Evolutionary conservation across 2,329 filamentous ascomycete species (phyloP), one percentile per base, ranked within the genome.

Genomic region (Diaporthe longicolla): DNA sequence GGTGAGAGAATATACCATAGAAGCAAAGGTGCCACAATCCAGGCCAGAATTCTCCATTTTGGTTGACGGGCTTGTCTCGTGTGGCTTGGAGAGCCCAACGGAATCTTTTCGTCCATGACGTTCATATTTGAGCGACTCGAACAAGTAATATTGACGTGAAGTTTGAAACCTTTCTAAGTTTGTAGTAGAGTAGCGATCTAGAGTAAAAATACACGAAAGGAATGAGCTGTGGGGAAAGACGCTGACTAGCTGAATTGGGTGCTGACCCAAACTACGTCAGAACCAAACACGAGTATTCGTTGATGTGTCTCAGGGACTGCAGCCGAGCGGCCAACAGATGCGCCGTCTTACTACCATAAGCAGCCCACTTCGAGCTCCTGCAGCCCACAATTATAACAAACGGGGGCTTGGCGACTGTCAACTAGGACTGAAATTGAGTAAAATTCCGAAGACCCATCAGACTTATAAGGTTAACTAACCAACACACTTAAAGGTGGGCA

Each of bases 261-360:
- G 35, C 24, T 63, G 19, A 19, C 21, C 61, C 7, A 17, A 29
- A 6, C 29, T 48, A 65, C 59, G 59, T 65, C 59, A 65, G 59
- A 24, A 21, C 8, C 17, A 9, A 10, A 15, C 26, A 48, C 45
- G 19, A 48, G 17, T 48, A 63, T 63, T 65, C 13, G 29, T 8
- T n/a, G 11, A n/a, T n/a, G 19, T 32, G 59, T 29, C 40, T 35
- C 40, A 19, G 8, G 19, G 32, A 50, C 24, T 52, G 6, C 59
- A 21, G 43, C 26, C 32, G 21, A 24, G 10, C 45, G 63, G 63
- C 45, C 4, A 37, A 26, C 63, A 26, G 29, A 52, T 66, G 9
- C 7, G 21, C 63, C 63, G 63, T 66, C 63, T 66, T 66, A 66
- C 63, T 52, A 17, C 40, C 21, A 26, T 24, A 24, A 17, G 2